Evolutionary conservation across 805 yeast species (phyloP), one percentile per base, ranked within the genome.

Genomic region (Wickerhamiella galacta): DNA sequence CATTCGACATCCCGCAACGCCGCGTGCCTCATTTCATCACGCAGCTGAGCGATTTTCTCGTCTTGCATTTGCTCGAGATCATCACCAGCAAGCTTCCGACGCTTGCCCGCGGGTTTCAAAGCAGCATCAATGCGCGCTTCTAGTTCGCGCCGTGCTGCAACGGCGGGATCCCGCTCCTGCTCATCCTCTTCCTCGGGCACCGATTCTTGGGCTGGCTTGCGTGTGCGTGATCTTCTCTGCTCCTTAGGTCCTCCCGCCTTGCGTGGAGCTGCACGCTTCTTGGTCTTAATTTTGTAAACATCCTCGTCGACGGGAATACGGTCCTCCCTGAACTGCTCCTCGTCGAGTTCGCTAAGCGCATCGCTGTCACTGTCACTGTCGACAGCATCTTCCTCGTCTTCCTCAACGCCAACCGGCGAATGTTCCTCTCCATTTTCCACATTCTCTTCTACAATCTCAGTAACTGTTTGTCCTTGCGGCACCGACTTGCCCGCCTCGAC

Each of bases 21-120:
- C 19, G 71, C 69, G 45, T 72, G 69, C 47, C 83, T 79, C 99
- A 90, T 90, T 54, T 71, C 72, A 46, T 77, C 83, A 43, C 92
- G 80, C 44, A 90, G 64, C 39, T 67, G 66, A 33, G 81, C 72
- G 42, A 90, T 80, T 39, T 70, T 68, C 50, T 85, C 95, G 62
- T 90, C 99, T 52, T 85, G 92, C 75, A 81, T 77, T 48, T 82
- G 75, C 52, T 92, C 96, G 43, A 90, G 60, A 57, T 90, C 98
- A 49, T 82, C 93, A 46, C 90, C 96, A 46, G 79, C 87, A 31
- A 77, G 71, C 53, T 66, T 64, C 47, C 67, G 70, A 46, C 77
- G 72, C 37, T 75, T 65, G 34, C 43, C 42, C 7, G 67, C 64
- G 15, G 75, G 67, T 53, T 79, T 80, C 40, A 87, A 56, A 1